phyloP scores from a whole-genome alignment of 495 filamentous ascomycete genomes.

The Margaritispora aquatica region DNA sequence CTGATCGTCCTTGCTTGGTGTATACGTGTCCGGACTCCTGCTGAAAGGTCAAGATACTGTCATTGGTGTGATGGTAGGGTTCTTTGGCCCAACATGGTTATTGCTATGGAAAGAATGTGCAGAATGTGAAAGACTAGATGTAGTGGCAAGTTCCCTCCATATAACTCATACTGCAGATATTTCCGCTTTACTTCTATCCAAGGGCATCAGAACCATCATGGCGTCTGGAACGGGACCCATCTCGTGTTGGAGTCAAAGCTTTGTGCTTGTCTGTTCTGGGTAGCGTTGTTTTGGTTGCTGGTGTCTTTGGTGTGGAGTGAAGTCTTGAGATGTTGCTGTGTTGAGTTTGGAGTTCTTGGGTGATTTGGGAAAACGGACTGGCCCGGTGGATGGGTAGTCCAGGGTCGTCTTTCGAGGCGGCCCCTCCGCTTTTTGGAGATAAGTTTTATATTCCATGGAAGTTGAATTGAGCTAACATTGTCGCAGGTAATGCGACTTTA shows the following conservation, averaged over 20 bases:
- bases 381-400: conserved; percentile 34
- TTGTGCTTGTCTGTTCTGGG: conserved; percentile 70
- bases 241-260: conserved; percentile 93
- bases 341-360: conserved; percentile 12
- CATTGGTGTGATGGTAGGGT: conserved; percentile 24
- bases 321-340: conserved; percentile 12
- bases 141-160: conserved; percentile 18
- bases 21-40: conserved; percentile 30
- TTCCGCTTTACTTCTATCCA: not conserved
- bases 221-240: conserved; percentile 64
- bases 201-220: not conserved
- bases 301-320: conserved; percentile 1
- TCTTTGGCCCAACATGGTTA: conserved; percentile 9
- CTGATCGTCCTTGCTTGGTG: conserved; percentile 23
- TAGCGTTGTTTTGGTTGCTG: conserved; percentile 18
- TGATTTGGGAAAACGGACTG: conserved; percentile 29
- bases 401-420: conserved; percentile 35
- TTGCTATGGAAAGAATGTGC: not conserved
- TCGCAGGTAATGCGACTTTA: conserved; percentile 9
- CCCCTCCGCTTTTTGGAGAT: conserved; percentile 57
- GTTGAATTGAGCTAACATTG: conserved; percentile 29
- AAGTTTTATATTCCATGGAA: conserved; percentile 40
- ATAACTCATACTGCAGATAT: conserved; percentile 13
- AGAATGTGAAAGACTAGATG: conserved; percentile 31
- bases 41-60: conserved; percentile 32